Conservation (phyloP, 2,329 filamentous ascomycete species). For the Exserohilum turcica region DNA sequence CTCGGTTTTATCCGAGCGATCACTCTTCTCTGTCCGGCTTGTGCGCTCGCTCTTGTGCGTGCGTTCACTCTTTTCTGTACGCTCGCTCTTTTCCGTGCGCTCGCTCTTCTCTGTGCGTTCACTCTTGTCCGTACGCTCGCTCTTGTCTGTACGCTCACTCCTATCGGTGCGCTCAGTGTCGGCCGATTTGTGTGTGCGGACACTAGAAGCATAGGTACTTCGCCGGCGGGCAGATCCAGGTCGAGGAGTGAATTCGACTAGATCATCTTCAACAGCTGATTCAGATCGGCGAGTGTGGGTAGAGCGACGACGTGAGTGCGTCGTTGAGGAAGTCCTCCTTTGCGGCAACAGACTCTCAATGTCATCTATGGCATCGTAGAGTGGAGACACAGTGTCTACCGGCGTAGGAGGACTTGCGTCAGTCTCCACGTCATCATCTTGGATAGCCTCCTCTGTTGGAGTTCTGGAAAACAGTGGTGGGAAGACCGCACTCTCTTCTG, state of each 20-base stretch:
- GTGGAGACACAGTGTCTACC: constrained; percentile 35
- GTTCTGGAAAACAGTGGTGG: constrained; percentile 22
- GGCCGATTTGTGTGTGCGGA: constrained; percentile 24
- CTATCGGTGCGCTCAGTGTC: constrained; percentile 30
- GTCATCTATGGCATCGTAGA: constrained; percentile 44
- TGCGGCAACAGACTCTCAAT: constrained; percentile 41
- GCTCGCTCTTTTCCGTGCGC: constrained; percentile 24
- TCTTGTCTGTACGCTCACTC: constrained; percentile 19
- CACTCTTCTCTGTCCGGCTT: constrained; percentile 23
- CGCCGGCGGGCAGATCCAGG: constrained; percentile 32
- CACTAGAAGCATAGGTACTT: constrained; percentile 39
- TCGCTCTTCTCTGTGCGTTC: constrained; percentile 25
- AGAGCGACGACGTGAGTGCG: constrained; percentile 37
- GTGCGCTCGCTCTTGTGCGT: constrained; percentile 14
- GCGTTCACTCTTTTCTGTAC: constrained; percentile 18
- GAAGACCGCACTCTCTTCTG: constrained; percentile 33
- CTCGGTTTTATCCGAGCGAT: constrained; percentile 27
- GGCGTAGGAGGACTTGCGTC: constrained; percentile 34
- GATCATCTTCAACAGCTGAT: constrained; percentile 27
- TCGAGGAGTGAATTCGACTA: constrained; percentile 27
- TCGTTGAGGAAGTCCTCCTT: constrained; percentile 26
- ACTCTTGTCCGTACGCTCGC: constrained; percentile 21
- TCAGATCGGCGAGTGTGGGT: constrained; percentile 35
- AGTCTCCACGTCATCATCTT: constrained; percentile 32
- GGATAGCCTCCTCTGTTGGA: constrained; percentile 15